Conservation (phyloP, 129 eudicot genomes). For the Oenanthe sinensis region DNA sequence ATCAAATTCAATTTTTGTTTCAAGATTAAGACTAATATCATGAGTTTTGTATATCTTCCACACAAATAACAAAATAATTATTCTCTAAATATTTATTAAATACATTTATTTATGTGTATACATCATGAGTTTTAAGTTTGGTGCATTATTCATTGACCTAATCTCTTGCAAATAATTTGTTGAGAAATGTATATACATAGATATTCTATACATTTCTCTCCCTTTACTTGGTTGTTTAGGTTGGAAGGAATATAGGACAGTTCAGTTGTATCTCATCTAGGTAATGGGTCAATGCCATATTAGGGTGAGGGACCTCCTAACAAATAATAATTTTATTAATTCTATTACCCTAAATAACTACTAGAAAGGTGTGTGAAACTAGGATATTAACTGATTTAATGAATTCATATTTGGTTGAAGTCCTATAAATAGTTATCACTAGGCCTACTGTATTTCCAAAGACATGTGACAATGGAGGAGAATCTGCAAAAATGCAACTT, state of each 20-base stretch:
- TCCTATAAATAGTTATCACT: background rate
- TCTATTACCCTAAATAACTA: background rate
- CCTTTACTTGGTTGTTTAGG: constrained; percentile 8
- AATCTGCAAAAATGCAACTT: background rate
- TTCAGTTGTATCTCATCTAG: constrained; percentile 2
- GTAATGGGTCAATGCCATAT: constrained; percentile 6
- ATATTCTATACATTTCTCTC: background rate
- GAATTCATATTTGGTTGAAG: background rate
- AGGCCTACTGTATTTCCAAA: background rate
- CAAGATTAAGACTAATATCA: background rate
- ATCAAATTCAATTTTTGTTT: background rate
- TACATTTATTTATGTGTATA: background rate
- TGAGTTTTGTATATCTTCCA: background rate
- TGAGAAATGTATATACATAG: background rate
- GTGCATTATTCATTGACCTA: constrained; percentile 9
- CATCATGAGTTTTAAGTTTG: constrained; percentile 5
- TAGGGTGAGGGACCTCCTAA: background rate
- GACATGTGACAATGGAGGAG: background rate
- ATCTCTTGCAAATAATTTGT: background rate
- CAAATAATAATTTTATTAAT: background rate
- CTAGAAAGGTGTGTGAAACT: background rate
- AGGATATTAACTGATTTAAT: background rate
- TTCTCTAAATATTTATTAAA: background rate
- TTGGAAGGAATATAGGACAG: constrained; percentile 13
- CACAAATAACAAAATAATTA: background rate